A percentile compares a stretch with the other conserved stretches of the same genome.
These are phyloP conservation scores for Pythium myriotylum DNA, from an alignment of 352 stramenopile genomes.

Conservation along the genomic window DNA sequence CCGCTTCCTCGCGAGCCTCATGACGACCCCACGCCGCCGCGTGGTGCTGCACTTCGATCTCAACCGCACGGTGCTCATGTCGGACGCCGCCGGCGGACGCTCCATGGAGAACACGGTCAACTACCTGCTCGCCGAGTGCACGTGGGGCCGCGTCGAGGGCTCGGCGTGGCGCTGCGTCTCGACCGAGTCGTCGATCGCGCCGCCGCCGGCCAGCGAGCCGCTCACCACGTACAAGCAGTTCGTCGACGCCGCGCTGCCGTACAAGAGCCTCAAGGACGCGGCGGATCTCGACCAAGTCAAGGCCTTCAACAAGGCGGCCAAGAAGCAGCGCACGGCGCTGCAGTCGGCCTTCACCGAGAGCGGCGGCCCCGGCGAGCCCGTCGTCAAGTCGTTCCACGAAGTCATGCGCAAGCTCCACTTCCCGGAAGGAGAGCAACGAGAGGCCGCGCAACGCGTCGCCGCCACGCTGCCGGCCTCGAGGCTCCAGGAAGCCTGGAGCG, in stretches of 20 bases:
- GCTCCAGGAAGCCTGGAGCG: slow-evolving; percentile 68
- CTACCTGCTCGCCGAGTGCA: slow-evolving; percentile 83
- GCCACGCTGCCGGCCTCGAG: slow-evolving; percentile 44
- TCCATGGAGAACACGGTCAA: slow-evolving; percentile 90
- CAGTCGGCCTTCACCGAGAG: slow-evolving; percentile 75
- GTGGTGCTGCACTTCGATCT: slow-evolving; percentile 89
- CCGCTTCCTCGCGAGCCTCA: not conserved
- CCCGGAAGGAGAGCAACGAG: slow-evolving; percentile 41
- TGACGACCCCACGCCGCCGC: slow-evolving; percentile 27
- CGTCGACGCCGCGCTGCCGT: slow-evolving; percentile 71
- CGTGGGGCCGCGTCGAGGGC: slow-evolving; percentile 55
- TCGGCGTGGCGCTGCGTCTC: slow-evolving; percentile 67
- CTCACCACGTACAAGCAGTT: slow-evolving; percentile 87
- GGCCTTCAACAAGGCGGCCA: slow-evolving; percentile 72
- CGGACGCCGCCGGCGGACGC: slow-evolving; percentile 81
- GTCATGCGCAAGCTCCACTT: slow-evolving; percentile 84
- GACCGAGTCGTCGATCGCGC: slow-evolving; percentile 45
- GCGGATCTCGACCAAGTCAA: slow-evolving; percentile 61
- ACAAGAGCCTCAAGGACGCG: slow-evolving; percentile 47
- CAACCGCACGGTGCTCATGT: slow-evolving; percentile 91
- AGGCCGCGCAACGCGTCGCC: slow-evolving; percentile 51
- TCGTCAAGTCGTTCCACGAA: slow-evolving; percentile 57
- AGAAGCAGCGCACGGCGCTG: slow-evolving; percentile 77
- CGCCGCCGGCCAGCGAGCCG: slow-evolving; percentile 32
- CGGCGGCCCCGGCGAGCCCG: slow-evolving; percentile 42